Percentiles rank a stretch among this genome's conserved stretches.
Conservation (phyloP, 768 basidiomycete species). For the Boletus huronensis region DNA sequence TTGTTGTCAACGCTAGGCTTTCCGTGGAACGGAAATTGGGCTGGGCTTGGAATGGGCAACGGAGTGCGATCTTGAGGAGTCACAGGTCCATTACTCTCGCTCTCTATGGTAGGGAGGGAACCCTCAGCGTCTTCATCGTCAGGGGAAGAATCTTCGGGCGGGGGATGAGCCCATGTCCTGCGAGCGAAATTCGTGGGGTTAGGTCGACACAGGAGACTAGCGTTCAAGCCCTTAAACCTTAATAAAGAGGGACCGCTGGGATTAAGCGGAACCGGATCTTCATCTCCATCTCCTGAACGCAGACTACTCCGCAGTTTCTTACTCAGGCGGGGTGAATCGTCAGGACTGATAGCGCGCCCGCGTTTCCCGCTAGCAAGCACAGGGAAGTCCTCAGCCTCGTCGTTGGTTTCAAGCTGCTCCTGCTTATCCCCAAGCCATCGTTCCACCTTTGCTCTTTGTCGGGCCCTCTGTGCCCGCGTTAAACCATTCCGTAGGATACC, state of each 20-base stretch:
- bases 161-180: slow-evolving; percentile 51
- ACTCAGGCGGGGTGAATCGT: slow-evolving; percentile 25
- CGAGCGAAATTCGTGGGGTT: slow-evolving; percentile 60
- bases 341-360: slow-evolving; percentile 14
- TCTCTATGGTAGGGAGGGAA: slow-evolving; percentile 40
- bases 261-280: slow-evolving; percentile 26
- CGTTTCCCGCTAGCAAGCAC: slow-evolving; percentile 25
- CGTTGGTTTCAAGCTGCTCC: slow-evolving; percentile 11
- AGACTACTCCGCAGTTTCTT: slow-evolving; percentile 26
- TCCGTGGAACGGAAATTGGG: slow-evolving; percentile 24
- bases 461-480: slow-evolving; percentile 39
- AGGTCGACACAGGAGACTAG: slow-evolving; percentile 51
- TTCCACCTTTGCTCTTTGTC: slow-evolving; percentile 42
- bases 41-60: slow-evolving; percentile 38
- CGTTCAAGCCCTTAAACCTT: slow-evolving; percentile 36
- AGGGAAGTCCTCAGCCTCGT: slow-evolving; percentile 9
- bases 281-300: slow-evolving; percentile 25
- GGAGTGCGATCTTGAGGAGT: slow-evolving; percentile 53
- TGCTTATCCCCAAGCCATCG: slow-evolving; percentile 34
- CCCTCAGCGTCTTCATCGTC: slow-evolving; percentile 30
- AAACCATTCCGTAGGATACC: slow-evolving; percentile 20
- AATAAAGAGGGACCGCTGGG: slow-evolving; percentile 23
- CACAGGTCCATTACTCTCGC: slow-evolving; percentile 48
- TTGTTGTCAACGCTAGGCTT: slow-evolving; percentile 16
- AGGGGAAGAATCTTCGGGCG: slow-evolving; percentile 33